phyloP scores from a whole-genome alignment of 345 rosid genomes.

The Cardamine occulta region DNA sequence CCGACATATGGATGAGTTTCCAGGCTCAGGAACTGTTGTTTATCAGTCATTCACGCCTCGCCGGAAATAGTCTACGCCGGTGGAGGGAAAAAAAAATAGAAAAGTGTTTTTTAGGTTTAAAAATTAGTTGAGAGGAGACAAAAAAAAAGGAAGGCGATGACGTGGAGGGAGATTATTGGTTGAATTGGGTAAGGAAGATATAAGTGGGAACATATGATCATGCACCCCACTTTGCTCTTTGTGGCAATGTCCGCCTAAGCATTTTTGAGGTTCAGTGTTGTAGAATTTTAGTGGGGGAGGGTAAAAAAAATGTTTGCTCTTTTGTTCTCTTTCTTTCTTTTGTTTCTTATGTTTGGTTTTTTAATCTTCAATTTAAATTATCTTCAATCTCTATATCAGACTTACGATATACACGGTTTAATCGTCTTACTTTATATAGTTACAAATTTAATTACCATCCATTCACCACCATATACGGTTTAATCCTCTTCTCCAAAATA shows the following conservation, averaged over 20 bases:
- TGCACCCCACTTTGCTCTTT: constrained; percentile 78
- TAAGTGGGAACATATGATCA: constrained; percentile 66
- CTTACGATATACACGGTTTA: constrained; percentile 32
- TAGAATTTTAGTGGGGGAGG: constrained; percentile 49
- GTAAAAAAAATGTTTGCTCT: constrained; percentile 35
- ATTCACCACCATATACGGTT: neutral
- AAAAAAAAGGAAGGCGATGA: constrained; percentile 41
- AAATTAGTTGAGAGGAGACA: constrained; percentile 4
- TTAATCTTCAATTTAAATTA: constrained; percentile 5
- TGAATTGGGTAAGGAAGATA: constrained; percentile 51
- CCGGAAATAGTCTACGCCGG: constrained; percentile 50
- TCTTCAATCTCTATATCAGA: constrained; percentile 24
- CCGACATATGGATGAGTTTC: constrained; percentile 69
- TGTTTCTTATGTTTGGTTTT: constrained; percentile 15
- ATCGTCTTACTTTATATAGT: constrained; percentile 8
- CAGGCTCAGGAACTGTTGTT: constrained; percentile 65
- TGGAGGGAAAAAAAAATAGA: constrained; percentile 8
- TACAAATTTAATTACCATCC: constrained; percentile 25
- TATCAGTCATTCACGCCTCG: constrained; percentile 84
- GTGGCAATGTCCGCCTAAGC: constrained; percentile 74
- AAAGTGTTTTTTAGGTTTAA: constrained; percentile 40
- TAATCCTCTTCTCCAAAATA: no score
- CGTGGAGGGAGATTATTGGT: constrained; percentile 56
- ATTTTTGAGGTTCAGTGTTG: constrained; percentile 64
- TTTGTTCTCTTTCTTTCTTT: neutral